A percentile compares a stretch with the other conserved stretches of the same genome.
Conservation (phyloP, 805 yeast species). For the Saccharomycopsis sp. region DNA sequence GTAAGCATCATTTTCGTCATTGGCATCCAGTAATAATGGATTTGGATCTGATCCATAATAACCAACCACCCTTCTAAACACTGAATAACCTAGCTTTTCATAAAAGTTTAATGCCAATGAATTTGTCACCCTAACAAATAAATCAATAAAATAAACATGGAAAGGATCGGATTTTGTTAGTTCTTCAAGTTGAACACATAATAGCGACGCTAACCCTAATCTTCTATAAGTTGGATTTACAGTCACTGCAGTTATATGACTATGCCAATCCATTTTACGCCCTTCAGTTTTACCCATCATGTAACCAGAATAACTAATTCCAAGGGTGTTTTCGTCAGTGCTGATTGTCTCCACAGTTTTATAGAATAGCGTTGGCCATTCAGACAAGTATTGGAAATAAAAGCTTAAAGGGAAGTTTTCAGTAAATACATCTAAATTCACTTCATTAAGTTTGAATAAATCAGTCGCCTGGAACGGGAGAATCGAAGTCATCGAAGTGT, state of each 20-base stretch:
- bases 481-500: conserved; percentile 89
- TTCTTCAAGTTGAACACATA: conserved; percentile 67
- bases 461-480: conserved; percentile 86
- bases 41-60: conserved; percentile 66
- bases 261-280: conserved; percentile 77
- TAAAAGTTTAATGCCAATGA: conserved; percentile 72
- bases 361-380: conserved; percentile 89
- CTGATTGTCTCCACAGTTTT: conserved; percentile 50
- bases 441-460: conserved; percentile 59
- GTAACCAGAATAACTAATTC: conserved; percentile 46
- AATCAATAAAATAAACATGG: conserved; percentile 77
- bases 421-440: conserved; percentile 83
- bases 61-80: conserved; percentile 80
- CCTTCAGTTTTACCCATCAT: conserved; percentile 99
- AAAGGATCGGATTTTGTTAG: conserved; percentile 75
- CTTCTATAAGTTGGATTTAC: conserved; percentile 77
- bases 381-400: conserved; percentile 72
- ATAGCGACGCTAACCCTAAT: conserved; percentile 73
- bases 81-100: conserved; percentile 78
- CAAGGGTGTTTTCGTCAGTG: conserved; percentile 22
- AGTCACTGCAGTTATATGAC: conserved; percentile 95
- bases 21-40: conserved; percentile 25
- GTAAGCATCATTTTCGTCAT: conserved; percentile 79
- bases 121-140: conserved; percentile 87
- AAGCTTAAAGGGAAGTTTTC: conserved; percentile 85